phyloP scores from a whole-genome alignment of 2,329 filamentous ascomycete genomes.

The Didymella pomorum region DNA sequence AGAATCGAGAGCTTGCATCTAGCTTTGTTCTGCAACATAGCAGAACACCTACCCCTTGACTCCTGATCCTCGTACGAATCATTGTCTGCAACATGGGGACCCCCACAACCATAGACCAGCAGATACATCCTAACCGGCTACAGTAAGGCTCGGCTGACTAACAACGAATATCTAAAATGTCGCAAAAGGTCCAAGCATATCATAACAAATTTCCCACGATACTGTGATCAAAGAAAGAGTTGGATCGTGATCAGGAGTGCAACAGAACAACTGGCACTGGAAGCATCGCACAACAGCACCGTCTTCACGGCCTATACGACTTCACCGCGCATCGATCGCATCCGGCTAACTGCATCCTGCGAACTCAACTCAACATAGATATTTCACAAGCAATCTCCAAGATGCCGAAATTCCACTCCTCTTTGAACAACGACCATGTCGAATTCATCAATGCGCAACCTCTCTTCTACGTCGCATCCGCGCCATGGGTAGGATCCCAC shows the following conservation, averaged over 20 bases:
- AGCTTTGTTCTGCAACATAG: no score
- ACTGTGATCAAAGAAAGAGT: conserved; percentile 1
- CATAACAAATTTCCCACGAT: neutral
- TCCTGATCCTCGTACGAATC: neutral
- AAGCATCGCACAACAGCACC: neutral
- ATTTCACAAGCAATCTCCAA: conserved; percentile 1
- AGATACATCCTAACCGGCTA: conserved; percentile 8
- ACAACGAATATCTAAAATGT: conserved; percentile 17
- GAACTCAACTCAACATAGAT: no score
- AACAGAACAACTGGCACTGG: neutral
- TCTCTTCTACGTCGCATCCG: conserved; percentile 78
- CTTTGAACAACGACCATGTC: conserved; percentile 63
- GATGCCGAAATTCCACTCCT: conserved; percentile 68
- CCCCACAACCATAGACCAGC: neutral
- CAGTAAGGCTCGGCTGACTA: conserved; percentile 20
- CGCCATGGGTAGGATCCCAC: conserved; percentile 71
- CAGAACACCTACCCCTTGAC: no score
- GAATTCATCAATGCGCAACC: conserved; percentile 72
- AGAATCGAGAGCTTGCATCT: no score
- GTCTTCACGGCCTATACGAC: neutral
- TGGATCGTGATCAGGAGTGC: neutral
- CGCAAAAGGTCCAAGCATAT: conserved; percentile 11
- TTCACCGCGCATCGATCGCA: neutral
- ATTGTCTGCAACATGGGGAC: neutral
- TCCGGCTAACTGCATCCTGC: neutral